A percentile compares a stretch with the other conserved stretches of the same genome.
Evolutionary conservation across 2,329 filamentous ascomycete species (phyloP).

Genomic region (Penicillium polonicum): DNA sequence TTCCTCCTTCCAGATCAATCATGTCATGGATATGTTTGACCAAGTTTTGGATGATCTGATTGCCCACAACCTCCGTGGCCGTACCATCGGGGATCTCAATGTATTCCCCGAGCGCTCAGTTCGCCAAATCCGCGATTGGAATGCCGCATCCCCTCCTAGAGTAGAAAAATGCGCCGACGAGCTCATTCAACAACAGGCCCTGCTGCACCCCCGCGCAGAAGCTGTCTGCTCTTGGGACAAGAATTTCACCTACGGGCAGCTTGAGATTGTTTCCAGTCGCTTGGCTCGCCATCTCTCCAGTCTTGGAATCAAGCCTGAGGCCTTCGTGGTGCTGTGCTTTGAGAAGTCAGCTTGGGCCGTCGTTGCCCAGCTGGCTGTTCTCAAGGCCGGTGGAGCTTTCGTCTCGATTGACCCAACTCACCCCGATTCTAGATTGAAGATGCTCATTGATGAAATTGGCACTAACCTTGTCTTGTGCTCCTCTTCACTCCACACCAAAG

Average conservation of each 20-base stretch:
- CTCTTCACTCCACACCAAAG: slow-evolving; percentile 29
- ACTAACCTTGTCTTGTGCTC: slow-evolving; percentile 38
- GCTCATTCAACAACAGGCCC: slow-evolving; percentile 35
- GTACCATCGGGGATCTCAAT: slow-evolving; percentile 30
- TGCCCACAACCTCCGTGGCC: slow-evolving; percentile 7
- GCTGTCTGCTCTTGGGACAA: slow-evolving; percentile 40
- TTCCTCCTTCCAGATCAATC: slow-evolving; percentile 35
- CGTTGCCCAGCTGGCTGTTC: slow-evolving; percentile 42
- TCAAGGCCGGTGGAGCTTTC: slow-evolving; percentile 46
- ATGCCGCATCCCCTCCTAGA: slow-evolving; percentile 28
- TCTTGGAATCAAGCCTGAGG: slow-evolving; percentile 42
- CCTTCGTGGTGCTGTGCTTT: slow-evolving; percentile 43
- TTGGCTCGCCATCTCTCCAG: slow-evolving; percentile 38
- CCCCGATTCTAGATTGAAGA: slow-evolving; percentile 37
- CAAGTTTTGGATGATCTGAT: slow-evolving; percentile 33
- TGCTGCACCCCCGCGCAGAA: slow-evolving; percentile 23
- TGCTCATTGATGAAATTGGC: slow-evolving; percentile 37
- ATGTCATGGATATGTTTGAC: slow-evolving; percentile 36
- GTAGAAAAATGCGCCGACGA: slow-evolving; percentile 39
- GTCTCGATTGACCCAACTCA: slow-evolving; percentile 44
- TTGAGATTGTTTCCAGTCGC: slow-evolving; percentile 40
- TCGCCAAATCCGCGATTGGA: slow-evolving; percentile 37
- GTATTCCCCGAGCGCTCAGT: slow-evolving; percentile 33
- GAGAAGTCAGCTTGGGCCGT: slow-evolving; percentile 47
- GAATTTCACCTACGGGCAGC: slow-evolving; percentile 37